Percentiles rank a stretch among this genome's conserved stretches.
Evolutionary conservation across 139 green algal genomes (phyloP).

Genomic region (Tetradesmus lagerheimii): DNA sequence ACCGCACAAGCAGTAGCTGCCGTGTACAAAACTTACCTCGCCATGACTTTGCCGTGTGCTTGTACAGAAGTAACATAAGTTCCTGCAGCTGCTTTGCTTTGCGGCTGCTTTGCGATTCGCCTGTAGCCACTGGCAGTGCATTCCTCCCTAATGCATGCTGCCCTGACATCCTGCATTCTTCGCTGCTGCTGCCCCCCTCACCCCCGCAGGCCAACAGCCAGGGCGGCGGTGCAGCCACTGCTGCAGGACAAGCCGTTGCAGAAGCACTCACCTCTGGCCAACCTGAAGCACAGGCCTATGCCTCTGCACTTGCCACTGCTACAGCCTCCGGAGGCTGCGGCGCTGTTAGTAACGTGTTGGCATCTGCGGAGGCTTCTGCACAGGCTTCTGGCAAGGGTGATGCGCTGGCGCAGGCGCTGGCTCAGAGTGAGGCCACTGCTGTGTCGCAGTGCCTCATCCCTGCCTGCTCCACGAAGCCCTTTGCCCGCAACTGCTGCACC

Average conservation of each 20-base stretch:
- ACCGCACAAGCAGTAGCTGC: no score
- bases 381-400: conserved; percentile 12
- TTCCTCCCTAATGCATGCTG: no score
- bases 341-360: conserved; percentile 47
- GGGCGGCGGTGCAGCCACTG: background rate
- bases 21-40: no score
- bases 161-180: background rate
- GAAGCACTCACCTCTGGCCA: conserved; percentile 36
- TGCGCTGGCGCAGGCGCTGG: conserved; percentile 46
- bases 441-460: conserved; percentile 10
- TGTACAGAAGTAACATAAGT: no score
- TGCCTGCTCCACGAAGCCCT: conserved; percentile 32
- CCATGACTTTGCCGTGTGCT: no score
- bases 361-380: conserved; percentile 44
- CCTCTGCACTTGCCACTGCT: conserved; percentile 45
- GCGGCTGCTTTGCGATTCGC: background rate
- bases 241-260: conserved; percentile 43
- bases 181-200: background rate
- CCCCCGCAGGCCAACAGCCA: conserved; percentile 32
- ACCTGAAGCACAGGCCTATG: conserved; percentile 37
- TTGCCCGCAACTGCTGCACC: conserved; percentile 16
- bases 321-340: conserved; percentile 45
- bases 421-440: conserved; percentile 20
- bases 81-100: no score
- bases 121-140: no score